Conservation (phyloP, 495 filamentous ascomycete genomes). For the Neurospora sp. region DNA sequence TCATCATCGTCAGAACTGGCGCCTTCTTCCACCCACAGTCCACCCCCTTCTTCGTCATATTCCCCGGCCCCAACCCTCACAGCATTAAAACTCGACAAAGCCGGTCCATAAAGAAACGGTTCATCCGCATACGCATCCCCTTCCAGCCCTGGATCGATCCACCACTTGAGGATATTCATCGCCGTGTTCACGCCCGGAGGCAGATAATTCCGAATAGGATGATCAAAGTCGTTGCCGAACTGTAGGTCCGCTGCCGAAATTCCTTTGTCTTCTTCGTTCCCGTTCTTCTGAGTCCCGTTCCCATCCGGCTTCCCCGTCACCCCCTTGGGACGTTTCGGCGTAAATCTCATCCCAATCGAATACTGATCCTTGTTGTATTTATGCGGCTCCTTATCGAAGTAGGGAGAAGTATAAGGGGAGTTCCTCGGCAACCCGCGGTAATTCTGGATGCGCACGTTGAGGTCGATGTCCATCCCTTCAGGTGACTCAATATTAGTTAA, state of each 20-base stretch:
- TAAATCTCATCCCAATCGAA: conserved; percentile 66
- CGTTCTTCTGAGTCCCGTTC: not conserved
- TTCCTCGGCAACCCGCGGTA: conserved; percentile 40
- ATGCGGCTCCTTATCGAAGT: conserved; percentile 46
- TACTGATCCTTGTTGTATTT: conserved; percentile 59
- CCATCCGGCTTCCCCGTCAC: not conserved
- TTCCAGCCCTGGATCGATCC: conserved; percentile 77
- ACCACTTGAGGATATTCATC: conserved; percentile 73
- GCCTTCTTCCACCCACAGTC: conserved; percentile 57
- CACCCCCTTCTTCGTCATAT: conserved; percentile 27
- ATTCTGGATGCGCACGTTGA: conserved; percentile 60
- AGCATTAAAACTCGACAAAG: conserved; percentile 51
- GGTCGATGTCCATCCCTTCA: conserved; percentile 41
- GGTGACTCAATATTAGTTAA: conserved; percentile 50
- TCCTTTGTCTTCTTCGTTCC: conserved; percentile 5
- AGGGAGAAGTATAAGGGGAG: no score
- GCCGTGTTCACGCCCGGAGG: conserved; percentile 77
- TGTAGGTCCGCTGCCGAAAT: conserved; percentile 66
- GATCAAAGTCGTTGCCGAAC: conserved; percentile 89
- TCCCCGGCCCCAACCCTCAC: conserved; percentile 31
- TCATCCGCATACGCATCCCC: conserved; percentile 78
- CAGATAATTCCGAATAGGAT: conserved; percentile 73
- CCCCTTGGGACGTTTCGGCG: conserved; percentile 41
- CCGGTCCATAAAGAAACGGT: conserved; percentile 75
- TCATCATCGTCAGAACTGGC: not conserved